phyloP scores from a whole-genome alignment of 2,329 filamentous ascomycete genomes.

The Pseudogymnoascus sp. region DNA sequence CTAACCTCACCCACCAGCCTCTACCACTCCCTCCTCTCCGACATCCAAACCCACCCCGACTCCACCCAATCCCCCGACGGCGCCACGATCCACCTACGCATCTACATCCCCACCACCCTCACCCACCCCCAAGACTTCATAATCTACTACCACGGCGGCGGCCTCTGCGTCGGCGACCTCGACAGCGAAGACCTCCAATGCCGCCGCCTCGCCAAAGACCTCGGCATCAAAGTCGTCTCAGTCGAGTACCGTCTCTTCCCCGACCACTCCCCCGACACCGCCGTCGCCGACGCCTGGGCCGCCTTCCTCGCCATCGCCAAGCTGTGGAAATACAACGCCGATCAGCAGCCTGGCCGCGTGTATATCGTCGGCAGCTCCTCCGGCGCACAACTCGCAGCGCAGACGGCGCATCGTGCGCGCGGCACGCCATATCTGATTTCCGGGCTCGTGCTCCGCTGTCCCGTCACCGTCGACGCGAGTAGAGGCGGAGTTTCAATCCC shows the following conservation, averaged over 20 bases:
- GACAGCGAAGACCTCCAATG: conserved; percentile 44
- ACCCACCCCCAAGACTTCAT: conserved; percentile 24
- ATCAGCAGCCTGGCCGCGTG: conserved; percentile 25
- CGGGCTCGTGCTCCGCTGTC: conserved; percentile 41
- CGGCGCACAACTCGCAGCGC: conserved; percentile 41
- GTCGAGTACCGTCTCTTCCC: conserved; percentile 40
- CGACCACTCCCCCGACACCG: conserved; percentile 31
- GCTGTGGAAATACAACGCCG: background rate
- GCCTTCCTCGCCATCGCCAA: conserved; percentile 22
- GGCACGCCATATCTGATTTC: conserved; percentile 24
- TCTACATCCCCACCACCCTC: conserved; percentile 15
- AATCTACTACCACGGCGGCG: conserved; percentile 44
- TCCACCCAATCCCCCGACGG: conserved; percentile 5
- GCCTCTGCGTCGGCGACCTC: conserved; percentile 40
- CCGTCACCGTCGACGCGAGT: conserved; percentile 41
- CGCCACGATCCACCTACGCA: conserved; percentile 17
- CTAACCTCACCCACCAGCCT: conserved; percentile 29
- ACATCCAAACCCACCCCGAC: conserved; percentile 24
- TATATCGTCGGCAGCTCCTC: conserved; percentile 41
- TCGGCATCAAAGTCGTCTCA: conserved; percentile 34
- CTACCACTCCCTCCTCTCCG: conserved; percentile 33
- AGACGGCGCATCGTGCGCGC: conserved; percentile 32
- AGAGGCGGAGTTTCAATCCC: conserved; percentile 34
- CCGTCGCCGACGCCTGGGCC: conserved; percentile 4
- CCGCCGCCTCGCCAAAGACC: conserved; percentile 33